Evolutionary conservation across 805 yeast genomes (phyloP).

Genomic region (Ogataea haglerorum): DNA sequence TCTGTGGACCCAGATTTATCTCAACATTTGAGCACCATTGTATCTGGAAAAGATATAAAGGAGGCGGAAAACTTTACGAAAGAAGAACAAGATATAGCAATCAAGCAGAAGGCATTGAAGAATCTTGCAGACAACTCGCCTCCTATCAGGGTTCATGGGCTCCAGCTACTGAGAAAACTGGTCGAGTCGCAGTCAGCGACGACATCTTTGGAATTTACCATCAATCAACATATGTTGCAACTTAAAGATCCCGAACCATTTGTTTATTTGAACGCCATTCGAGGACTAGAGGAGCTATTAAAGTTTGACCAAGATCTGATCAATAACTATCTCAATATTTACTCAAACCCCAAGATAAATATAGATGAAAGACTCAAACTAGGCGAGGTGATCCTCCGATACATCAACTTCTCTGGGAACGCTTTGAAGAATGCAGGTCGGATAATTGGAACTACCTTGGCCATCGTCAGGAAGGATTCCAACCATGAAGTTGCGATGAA

Average conservation of each 20-base stretch:
- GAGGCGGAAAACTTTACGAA: conserved; percentile 1
- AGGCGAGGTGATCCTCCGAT: conserved; percentile 76
- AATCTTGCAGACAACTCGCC: conserved; percentile 73
- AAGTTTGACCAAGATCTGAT: conserved; percentile 32
- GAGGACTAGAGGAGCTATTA: conserved; percentile 65
- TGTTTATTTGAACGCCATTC: conserved; percentile 79
- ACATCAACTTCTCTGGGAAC: conserved; percentile 44
- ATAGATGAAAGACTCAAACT: conserved; percentile 71
- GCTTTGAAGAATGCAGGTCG: conserved; percentile 33
- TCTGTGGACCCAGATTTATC: conserved; percentile 1
- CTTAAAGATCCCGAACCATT: conserved; percentile 81
- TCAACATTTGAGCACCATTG: neutral
- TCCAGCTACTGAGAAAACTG: conserved; percentile 58
- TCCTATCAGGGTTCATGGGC: conserved; percentile 85
- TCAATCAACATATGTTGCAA: conserved; percentile 60
- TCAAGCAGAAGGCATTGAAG: conserved; percentile 57
- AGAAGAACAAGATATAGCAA: conserved; percentile 36
- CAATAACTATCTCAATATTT: conserved; percentile 12
- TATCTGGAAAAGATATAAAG: conserved; percentile 1
- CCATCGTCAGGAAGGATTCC: conserved; percentile 19
- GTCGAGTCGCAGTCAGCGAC: conserved; percentile 42
- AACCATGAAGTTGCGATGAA: conserved; percentile 56
- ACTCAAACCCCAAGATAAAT: conserved; percentile 11
- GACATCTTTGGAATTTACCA: conserved; percentile 49
- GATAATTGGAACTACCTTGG: conserved; percentile 44